Evolutionary conservation across 2,329 filamentous ascomycete genomes (phyloP), one percentile per base, ranked within the genome.

Genomic region (Lasiodiplodia sp.): DNA sequence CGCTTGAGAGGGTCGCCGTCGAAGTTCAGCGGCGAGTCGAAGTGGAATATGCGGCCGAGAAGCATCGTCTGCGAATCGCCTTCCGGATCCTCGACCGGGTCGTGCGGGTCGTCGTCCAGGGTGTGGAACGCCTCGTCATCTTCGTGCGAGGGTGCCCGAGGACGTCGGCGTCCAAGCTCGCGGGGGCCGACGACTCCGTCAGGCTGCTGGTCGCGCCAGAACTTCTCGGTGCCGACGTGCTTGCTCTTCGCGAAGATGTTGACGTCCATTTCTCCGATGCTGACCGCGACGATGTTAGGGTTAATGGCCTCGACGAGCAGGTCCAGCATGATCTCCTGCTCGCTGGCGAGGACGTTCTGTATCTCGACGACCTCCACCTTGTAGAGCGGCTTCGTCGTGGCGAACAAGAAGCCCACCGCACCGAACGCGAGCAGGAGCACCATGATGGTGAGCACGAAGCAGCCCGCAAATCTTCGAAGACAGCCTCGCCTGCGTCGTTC

Each of bases 231-330:
- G n/a, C 92, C 92, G 14, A 95, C 92, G 76, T 95, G 92, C 70
- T 92, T 93, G 69, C 94, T 97, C 80, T 96, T 97, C 37, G 96
- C 96, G 79, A 98, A 98, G 38, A 99, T 87, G 75, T 96, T 94
- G 68, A 98, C 86, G 77, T 98, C 94, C 76, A 96, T 91, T 57
- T 94, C 90, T 71, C 92, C 90, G 47, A 99, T 89, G 2, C 91
- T 91, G 52, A 99, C 91, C 2, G 93, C 89, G 49, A 98, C 91
- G 51, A 97, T 89, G 73, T 98, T 99, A 0, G 95, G 94, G 77
- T 99, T 99, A 73, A 95, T 86, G 0, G 95, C 96, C 72, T 89
- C 89, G 69, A 99, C 93, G 23, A 92, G 89, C 60, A 99, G 82
- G 78, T 99, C 95, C 75, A 98, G 87, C 88, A 99, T 97, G 52